Evolutionary conservation across 176 grass and related monocot genomes (phyloP), one percentile per base, ranked within the genome.

Genomic region (Melocanna baccifera): DNA sequence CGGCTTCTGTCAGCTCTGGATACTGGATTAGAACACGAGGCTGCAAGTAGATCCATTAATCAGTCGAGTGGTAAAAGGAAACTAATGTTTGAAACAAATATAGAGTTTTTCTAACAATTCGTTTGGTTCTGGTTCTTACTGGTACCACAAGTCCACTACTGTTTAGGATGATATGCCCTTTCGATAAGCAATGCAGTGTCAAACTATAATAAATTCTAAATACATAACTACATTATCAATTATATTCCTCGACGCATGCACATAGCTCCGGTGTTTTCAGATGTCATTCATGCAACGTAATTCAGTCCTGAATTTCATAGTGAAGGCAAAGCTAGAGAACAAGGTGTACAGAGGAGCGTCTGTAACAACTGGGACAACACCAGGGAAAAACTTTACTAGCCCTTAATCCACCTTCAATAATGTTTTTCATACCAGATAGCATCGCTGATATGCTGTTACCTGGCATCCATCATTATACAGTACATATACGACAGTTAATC

Each of bases 1-100:
- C 93, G 0, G 67, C 73, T 15, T 88, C 80, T 9, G 93, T 94
- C 66, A 87, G 85, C 58, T 98, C 89, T 56, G 96, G 96, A 63
- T 69, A 53, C 45, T 91, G 83, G 81, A 95, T 92, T 34, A 77
- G 85, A 50, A 94, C 96, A 70, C 73, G 83, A 66, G 77, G 87
- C 96, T 95, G 91, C 55, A 92, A 89, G 39, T 4, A 65, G 29
- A 83, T 62, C 48, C 41, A 37, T 36, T 73, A 18, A 34, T 88
- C 57, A 88, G 51, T 75, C 36, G 19, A 11, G 15, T 42, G 18
- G 51, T 39, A 65, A 78, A 67, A 41, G 20, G 9, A 34, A 46
- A 52, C 37, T 80, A 5, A 84, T 57, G 19, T 71, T 29, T 43
- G 48, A 9, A 57, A 19, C 41, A 25, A 48, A 48, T 19, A 71